Evolutionary conservation across 1,284 basidiomycete genomes (phyloP), one percentile per base, ranked within the genome.

Genomic region (Rhodotorula mucilaginosa): DNA sequence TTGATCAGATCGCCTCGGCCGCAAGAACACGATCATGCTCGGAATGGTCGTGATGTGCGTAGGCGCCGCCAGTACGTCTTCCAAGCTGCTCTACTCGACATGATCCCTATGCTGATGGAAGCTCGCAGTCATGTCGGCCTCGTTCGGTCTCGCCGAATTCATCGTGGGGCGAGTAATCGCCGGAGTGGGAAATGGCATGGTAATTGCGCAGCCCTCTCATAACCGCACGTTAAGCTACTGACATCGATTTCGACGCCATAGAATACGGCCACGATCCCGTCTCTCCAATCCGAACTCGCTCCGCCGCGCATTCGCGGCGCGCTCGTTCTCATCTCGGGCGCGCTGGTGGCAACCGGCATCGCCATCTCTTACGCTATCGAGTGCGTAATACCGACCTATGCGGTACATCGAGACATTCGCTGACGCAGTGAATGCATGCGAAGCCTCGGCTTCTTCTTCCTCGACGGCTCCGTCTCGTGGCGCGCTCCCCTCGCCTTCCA

Each of bases 201-300:
- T 15, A 1, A 23, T n/a, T 54, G 26, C 52, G 21, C 52, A n/a
- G 12, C n/a, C 13, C 13, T 54, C n/a, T 15, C 13, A 12, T 1
- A 1, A 29, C 3, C 13, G n/a, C n/a, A 54, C n/a, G n/a, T n/a
- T 26, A 15, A 29, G 3, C 21, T 21, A 8, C n/a, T 15, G 23
- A 51, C 23, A 1, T 29, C 0, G 0, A 5, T 54, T 0, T 26
- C n/a, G 52, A n/a, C 15, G 12, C 39, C n/a, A n/a, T n/a, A 54
- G 61, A 89, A 89, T 76, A 88, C 87, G 3, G 87, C 87, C 4
- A 87, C 87, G 16, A 86, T 88, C 2, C 87, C 87, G 15, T 83
- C 83, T 12, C 88, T 88, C 74, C 88, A 89, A 67, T 87, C 88
- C 0, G 89, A 90, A 78, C 87, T 87, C 72, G 87, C 87, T 4